Base-by-base conservation (phyloP, 2,329 filamentous ascomycete genomes). In the Lachnellula arida region DNA sequence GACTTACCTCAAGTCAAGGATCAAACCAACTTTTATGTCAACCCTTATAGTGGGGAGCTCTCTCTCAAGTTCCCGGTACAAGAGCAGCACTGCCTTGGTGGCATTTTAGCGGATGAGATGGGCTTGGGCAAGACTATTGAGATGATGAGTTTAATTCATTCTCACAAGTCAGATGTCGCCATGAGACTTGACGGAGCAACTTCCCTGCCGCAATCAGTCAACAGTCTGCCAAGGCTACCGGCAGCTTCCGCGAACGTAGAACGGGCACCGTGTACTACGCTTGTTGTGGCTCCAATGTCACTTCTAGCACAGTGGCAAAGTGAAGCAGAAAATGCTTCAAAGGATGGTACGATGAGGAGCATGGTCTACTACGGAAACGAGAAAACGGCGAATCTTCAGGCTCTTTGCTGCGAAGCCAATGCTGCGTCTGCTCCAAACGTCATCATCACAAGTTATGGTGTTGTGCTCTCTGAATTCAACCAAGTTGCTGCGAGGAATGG, bases 41-140 rank as follows among this genome's bases (percentile, higher is more conserved):
- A 99, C 65, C 93, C 93, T 0, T 99, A 99, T 71, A 97, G 92
- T 6, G 94, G 94, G 8, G 93, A 97, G 64, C 76, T 99, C 51
- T 95, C 91, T 2, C 76, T 97, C 0, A 85, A 96, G 5, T 99
- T 99, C 63, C 94, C 94, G 0, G 82, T 85, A 2, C 94, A 99
- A 69, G 91, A 97, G 66, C 94, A 97, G 68, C 90, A 95, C 69
- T 99, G 94, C 63, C 77, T 96, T 0, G 94, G 94, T 46, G 94
- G 94, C 5, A 89, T 99, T 55, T 76, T 99, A 43, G 94, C 94
- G 8, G 94, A 99, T 67, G 89, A 97, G 73, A 99, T 99, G 94
- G 94, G 94, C 47, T 78, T 99, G 2, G 94, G 94, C 35, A 99
- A 99, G 75, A 99, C 94, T 0, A 97, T 99, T 52, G 93, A 99